Evolutionary conservation across 805 yeast genomes (phyloP).

Genomic region (Kazachstania psychrophila): DNA sequence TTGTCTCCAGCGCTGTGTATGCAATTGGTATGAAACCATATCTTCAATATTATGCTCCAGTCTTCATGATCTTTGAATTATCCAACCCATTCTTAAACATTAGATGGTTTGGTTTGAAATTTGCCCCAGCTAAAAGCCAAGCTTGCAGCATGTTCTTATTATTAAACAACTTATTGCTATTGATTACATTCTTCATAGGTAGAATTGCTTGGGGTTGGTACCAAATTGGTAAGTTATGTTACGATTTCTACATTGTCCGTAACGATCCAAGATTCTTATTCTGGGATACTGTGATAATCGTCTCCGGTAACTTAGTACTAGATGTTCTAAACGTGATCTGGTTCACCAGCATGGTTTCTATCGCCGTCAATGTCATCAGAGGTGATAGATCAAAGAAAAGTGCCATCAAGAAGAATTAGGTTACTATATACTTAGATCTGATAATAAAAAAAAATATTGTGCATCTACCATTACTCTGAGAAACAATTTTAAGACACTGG

Average conservation of each 20-base stretch:
- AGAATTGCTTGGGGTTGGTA: conserved; percentile 78
- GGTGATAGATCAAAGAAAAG: conserved; percentile 1
- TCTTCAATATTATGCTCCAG: conserved; percentile 68
- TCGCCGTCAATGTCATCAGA: conserved; percentile 39
- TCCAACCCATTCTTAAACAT: conserved; percentile 85
- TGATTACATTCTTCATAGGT: conserved; percentile 57
- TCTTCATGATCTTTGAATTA: conserved; percentile 71
- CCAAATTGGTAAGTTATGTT: conserved; percentile 43
- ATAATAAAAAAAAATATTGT: no score
- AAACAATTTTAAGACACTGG: no score
- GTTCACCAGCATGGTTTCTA: conserved; percentile 68
- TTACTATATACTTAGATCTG: no score
- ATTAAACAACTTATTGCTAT: conserved; percentile 39
- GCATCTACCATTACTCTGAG: no score
- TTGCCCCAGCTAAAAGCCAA: conserved; percentile 13
- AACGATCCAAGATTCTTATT: conserved; percentile 37
- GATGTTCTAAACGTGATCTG: conserved; percentile 62
- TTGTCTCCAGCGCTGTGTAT: conserved; percentile 67
- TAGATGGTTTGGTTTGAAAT: conserved; percentile 63
- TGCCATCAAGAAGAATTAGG: not conserved
- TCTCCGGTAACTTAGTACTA: conserved; percentile 47
- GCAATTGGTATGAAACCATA: conserved; percentile 57
- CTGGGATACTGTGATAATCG: conserved; percentile 30
- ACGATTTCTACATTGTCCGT: conserved; percentile 38
- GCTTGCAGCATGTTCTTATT: conserved; percentile 33